Conservation (phyloP, 495 filamentous ascomycete genomes). For the Endocarpon pusillum region DNA sequence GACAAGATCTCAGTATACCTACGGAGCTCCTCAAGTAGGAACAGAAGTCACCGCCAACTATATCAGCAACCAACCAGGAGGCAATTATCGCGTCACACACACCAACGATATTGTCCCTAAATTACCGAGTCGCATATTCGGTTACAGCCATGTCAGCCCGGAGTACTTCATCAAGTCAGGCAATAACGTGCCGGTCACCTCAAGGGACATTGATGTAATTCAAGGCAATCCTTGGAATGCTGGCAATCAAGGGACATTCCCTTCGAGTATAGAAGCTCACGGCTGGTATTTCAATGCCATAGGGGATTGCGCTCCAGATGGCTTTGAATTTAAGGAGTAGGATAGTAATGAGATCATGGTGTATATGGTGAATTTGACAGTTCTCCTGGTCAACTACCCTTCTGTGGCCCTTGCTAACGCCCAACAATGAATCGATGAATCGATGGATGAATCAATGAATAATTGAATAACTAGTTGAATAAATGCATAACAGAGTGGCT, state of each 20-base stretch:
- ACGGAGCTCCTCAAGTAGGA: slow-evolving; percentile 52
- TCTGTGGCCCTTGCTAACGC: no score
- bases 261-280: slow-evolving; percentile 17
- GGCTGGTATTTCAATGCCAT: slow-evolving; percentile 24
- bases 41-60: slow-evolving; percentile 36
- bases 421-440: no score
- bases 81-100: slow-evolving; percentile 51
- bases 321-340: no score
- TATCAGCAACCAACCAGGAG: slow-evolving; percentile 31
- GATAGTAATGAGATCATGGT: no score
- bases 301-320: no score
- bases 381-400: no score
- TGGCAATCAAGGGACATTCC: slow-evolving; percentile 23
- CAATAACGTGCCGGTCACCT: slow-evolving; percentile 21
- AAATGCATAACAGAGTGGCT: no score
- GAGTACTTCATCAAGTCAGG: slow-evolving; percentile 45
- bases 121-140: slow-evolving; percentile 36
- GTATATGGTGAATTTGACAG: no score
- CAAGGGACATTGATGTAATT: slow-evolving; percentile 23
- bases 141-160: slow-evolving; percentile 44
- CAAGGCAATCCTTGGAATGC: slow-evolving; percentile 17
- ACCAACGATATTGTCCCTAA: slow-evolving; percentile 47
- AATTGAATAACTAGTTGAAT: no score
- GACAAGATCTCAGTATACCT: slow-evolving; percentile 34
- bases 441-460: no score